Conservation (phyloP, 768 basidiomycete species). For the Russula earlei region DNA sequence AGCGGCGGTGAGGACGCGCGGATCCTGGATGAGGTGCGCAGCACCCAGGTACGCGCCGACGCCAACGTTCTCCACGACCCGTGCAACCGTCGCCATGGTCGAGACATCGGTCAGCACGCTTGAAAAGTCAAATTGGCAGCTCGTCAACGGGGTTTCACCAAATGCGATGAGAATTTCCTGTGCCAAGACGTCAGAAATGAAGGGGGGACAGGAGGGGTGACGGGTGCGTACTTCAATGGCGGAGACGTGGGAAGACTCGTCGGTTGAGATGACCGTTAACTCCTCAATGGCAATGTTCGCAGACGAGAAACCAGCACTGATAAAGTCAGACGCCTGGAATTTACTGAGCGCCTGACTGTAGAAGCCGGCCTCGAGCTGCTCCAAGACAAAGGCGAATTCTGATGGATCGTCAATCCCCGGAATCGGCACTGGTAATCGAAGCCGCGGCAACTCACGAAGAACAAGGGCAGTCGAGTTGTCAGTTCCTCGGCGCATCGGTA, state of each 20-base stretch:
- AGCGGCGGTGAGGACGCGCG: constrained; percentile 52
- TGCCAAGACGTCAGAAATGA: neutral
- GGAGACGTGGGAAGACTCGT: constrained; percentile 52
- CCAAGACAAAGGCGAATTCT: constrained; percentile 74
- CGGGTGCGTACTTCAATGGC: constrained; percentile 39
- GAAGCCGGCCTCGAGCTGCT: constrained; percentile 62
- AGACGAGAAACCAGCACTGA: constrained; percentile 51
- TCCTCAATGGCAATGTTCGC: constrained; percentile 49
- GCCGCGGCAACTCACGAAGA: constrained; percentile 36
- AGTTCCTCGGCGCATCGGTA: constrained; percentile 35
- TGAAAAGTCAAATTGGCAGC: constrained; percentile 63
- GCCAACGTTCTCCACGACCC: constrained; percentile 67
- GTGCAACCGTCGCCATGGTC: constrained; percentile 63
- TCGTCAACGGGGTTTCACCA: constrained; percentile 43
- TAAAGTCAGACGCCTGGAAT: constrained; percentile 58
- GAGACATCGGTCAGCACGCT: constrained; percentile 51
- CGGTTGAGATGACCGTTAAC: constrained; percentile 46
- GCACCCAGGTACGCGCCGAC: constrained; percentile 72
- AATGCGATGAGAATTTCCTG: constrained; percentile 43
- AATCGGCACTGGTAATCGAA: constrained; percentile 11
- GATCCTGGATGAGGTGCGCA: constrained; percentile 51
- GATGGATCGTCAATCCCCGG: neutral
- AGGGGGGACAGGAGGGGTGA: neutral
- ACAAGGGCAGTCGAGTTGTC: constrained; percentile 38
- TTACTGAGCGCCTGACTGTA: constrained; percentile 56